Base-by-base conservation (phyloP, 1,284 basidiomycete species). In the Malassezia obtusa region DNA sequence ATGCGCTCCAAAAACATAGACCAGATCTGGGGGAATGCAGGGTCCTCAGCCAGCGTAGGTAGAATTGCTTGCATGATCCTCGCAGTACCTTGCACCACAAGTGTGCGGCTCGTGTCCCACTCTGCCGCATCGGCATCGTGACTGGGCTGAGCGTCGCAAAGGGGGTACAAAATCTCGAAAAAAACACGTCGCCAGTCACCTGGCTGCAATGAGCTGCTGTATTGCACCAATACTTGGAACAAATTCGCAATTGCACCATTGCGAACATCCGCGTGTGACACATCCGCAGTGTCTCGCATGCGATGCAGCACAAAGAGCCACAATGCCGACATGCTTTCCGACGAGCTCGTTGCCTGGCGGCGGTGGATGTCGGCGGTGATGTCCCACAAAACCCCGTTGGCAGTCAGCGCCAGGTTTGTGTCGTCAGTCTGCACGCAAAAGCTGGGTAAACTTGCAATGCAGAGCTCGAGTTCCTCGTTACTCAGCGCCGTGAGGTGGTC, bases 161-260 rank as follows among this genome's bases (percentile, higher is more conserved):
- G 78, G 1, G 91, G 89, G 73, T 94, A 90, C 10, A 88, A 82
- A 46, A 96, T 82, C 64, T 86, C 84, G 49, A 86, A 81, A 36
- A 62, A 47, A 7, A 68, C 56, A 39, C 56, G 50, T 45, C 86
- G 82, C 94, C 92, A 98, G 0, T 86, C 86, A 4, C 81, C 81
- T 21, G 80, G 69, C 60, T 83, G 84, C 41, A 96, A 78, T 2
- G 84, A 85, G 10, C 82, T 81, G 4, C 90, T 91, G 71, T 96
- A 96, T 17, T 95, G 80, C 73, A 92, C 88, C 74, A 96, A 81
- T 0, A 89, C 89, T 38, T 90, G 80, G 77, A 95, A 98, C 49
- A 98, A 76, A 2, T 90, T 95, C 74, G 94, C 89, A 53, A 96
- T 91, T 3, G 91, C 89, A 2, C 89, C 88, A 58, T 86, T 85